Evolutionary conservation across 2,329 filamentous ascomycete species (phyloP), one percentile per base, ranked within the genome.

Genomic region (Diaporthe capsici): DNA sequence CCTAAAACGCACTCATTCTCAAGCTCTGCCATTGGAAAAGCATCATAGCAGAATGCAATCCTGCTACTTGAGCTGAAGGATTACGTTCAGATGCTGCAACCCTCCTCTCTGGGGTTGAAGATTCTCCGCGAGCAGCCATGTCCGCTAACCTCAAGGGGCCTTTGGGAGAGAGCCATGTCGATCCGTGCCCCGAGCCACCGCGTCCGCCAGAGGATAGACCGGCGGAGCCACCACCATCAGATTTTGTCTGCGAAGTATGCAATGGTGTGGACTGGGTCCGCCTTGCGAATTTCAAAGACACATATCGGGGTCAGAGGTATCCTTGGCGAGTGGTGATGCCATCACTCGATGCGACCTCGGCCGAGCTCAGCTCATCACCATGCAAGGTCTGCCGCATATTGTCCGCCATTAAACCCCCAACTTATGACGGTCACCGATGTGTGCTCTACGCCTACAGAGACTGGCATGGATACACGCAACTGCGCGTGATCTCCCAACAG

Each of bases 301-400:
- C 47, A 3, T 44, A 42, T 47, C 39, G n/a, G 31, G n/a, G 60
- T 2, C 39, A 63, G n/a, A 63, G 25, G 60, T 31, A 63, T 5
- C 60, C n/a, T 13, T 63, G 60, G 60, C 42, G 60, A 4, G 39
- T 63, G 39, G 60, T 63, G 60, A 63, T 63, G 2, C n/a, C n/a
- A 20, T 44, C 60, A n/a, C 39, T 63, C 9, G 15, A 47, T 28
- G 4, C 60, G 15, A 63, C 39, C 6, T 44, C n/a, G 17, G 60
- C 60, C 15, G 25, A 31, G 25, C 60, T 63, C 39, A 1, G 37
- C n/a, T n/a, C n/a, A 31, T 63, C 39, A 1, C 39, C 39, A 8
- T 63, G 60, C 25, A 44, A 31, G 60, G 15, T 63, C 60, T 63
- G 60, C 60, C 39, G 39, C 1, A 22, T 31, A 31, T 31, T 63